phyloP scores from a whole-genome alignment of 2,329 filamentous ascomycete genomes.

The Fusarium sterilihyphosum region DNA sequence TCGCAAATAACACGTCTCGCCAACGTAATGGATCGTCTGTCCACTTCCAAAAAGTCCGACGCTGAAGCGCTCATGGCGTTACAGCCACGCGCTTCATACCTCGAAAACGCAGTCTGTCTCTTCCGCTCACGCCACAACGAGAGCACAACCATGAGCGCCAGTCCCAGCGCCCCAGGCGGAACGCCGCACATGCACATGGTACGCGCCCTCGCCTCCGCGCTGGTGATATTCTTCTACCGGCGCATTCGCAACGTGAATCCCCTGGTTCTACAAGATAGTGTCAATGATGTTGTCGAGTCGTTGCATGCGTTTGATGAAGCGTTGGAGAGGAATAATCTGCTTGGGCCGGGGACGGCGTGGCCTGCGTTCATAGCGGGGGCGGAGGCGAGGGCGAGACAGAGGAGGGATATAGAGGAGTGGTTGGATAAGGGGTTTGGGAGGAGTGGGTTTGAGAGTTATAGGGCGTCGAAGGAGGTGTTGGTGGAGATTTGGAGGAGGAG shows the following conservation, averaged over 20 bases:
- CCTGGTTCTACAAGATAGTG: slow-evolving; percentile 29
- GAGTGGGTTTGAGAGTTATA: slow-evolving; percentile 36
- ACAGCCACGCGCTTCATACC: slow-evolving; percentile 24
- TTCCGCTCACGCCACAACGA: slow-evolving; percentile 28
- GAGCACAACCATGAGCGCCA: neutral
- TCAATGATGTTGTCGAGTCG: slow-evolving; percentile 29
- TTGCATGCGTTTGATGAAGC: slow-evolving; percentile 33
- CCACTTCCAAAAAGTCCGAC: slow-evolving; percentile 6
- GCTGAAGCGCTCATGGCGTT: slow-evolving; percentile 23
- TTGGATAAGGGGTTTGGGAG: slow-evolving; percentile 32
- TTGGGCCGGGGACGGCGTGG: slow-evolving; percentile 35
- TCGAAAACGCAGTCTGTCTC: slow-evolving; percentile 35
- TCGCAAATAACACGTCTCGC: slow-evolving; percentile 35
- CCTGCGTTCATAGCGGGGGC: slow-evolving; percentile 35
- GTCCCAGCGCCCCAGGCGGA: slow-evolving; percentile 10
- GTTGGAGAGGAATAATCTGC: slow-evolving; percentile 26
- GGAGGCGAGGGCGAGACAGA: slow-evolving; percentile 29
- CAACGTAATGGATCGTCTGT: slow-evolving; percentile 31
- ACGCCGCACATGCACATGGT: slow-evolving; percentile 39
- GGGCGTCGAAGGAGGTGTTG: slow-evolving; percentile 26
- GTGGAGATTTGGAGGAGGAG: slow-evolving; percentile 34
- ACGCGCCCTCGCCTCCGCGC: slow-evolving; percentile 26
- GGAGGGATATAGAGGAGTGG: slow-evolving; percentile 30
- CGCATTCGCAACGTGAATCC: slow-evolving; percentile 37
- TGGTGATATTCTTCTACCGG: slow-evolving; percentile 37